A percentile compares a stretch with the other conserved stretches of the same genome.
Conservation (phyloP, 2,329 filamentous ascomycete species). For the Neofusicoccum ribis region DNA sequence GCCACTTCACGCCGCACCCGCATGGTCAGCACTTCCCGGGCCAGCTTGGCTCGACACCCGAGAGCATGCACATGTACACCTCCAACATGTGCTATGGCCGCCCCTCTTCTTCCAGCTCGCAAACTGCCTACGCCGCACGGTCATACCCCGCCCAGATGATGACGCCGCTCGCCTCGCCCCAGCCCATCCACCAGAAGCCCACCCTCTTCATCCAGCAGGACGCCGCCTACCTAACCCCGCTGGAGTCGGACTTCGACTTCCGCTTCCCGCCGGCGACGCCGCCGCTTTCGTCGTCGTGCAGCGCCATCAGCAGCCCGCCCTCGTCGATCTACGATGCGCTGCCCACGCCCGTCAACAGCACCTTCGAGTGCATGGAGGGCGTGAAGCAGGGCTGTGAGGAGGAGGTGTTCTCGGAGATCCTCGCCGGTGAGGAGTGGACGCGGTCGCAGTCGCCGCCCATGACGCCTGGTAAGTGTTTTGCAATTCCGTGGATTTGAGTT, state of each 20-base stretch:
- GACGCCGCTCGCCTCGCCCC: constrained; percentile 76
- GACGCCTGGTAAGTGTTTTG: constrained; percentile 75
- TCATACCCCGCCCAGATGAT: constrained; percentile 63
- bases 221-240: constrained; percentile 53
- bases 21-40: constrained; percentile 45
- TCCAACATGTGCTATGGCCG: constrained; percentile 50
- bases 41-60: constrained; percentile 33
- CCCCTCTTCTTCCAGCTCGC: constrained; percentile 66
- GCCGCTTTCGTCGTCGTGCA: constrained; percentile 80
- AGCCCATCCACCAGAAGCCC: constrained; percentile 73
- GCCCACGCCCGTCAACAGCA: constrained; percentile 78
- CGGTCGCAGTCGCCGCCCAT: constrained; percentile 78
- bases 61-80: constrained; percentile 44
- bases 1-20: constrained; percentile 70
- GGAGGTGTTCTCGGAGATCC: constrained; percentile 69
- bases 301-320: constrained; percentile 80
- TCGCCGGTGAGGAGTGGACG: constrained; percentile 74
- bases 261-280: constrained; percentile 83
- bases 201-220: constrained; percentile 66
- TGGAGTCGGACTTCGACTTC: constrained; percentile 71
- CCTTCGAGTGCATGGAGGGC: constrained; percentile 55
- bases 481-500: background rate
- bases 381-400: constrained; percentile 63
- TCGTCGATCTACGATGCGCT: constrained; percentile 72
- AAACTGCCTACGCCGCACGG: constrained; percentile 51